phyloP scores from a whole-genome alignment of 2,329 filamentous ascomycete species.

The Lithohypha guttulata region DNA sequence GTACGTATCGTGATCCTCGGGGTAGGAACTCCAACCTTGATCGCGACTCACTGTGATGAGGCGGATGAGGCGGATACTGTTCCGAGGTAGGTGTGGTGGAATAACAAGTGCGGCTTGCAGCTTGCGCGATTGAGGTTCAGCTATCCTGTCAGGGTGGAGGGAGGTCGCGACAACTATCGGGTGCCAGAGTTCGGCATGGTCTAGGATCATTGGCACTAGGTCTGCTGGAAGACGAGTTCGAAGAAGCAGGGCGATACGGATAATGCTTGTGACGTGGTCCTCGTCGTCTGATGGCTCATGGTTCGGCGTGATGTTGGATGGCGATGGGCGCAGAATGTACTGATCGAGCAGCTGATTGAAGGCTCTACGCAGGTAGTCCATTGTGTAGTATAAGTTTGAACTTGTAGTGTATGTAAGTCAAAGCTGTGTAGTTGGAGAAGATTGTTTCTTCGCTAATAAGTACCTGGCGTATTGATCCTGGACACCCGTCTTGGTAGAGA shows the following conservation, averaged over 20 bases:
- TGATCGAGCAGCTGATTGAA: background rate
- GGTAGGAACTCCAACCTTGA: constrained; percentile 11
- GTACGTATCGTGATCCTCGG: constrained; percentile 11
- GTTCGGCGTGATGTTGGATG: background rate
- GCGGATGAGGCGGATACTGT: constrained; percentile 4
- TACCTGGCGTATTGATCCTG: no score
- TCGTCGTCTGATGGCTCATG: background rate
- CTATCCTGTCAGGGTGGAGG: background rate
- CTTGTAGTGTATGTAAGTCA: background rate
- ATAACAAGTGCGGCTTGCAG: constrained; percentile 6
- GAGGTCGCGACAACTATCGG: background rate
- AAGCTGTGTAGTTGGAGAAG: background rate
- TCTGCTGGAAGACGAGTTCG: constrained; percentile 13
- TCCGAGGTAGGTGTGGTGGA: constrained; percentile 1
- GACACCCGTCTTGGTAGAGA: no score
- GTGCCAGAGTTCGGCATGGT: constrained; percentile 16
- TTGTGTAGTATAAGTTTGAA: background rate
- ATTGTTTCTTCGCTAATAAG: no score
- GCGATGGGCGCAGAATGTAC: background rate
- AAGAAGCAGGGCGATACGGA: constrained; percentile 16
- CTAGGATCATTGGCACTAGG: constrained; percentile 15
- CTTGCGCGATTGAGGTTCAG: background rate
- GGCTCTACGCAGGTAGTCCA: background rate
- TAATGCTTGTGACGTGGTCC: constrained; percentile 4
- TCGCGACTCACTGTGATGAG: constrained; percentile 10